These are phyloP conservation scores for Bidens hawaiensis DNA, from an alignment of 140 eudicot species.

Conservation along the genomic window DNA sequence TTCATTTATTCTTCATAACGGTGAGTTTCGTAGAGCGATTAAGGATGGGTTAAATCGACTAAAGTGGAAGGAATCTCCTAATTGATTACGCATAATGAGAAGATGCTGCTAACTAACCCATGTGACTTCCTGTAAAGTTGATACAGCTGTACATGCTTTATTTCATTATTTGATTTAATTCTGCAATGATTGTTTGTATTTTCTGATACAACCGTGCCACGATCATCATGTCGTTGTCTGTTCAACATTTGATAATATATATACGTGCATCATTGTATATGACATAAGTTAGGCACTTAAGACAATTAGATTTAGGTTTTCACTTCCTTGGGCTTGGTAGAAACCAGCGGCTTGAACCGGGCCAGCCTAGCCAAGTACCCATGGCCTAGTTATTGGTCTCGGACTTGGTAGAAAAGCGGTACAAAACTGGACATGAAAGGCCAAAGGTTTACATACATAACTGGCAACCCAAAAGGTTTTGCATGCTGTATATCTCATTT, in stretches of 20 bases:
- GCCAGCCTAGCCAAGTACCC: neutral
- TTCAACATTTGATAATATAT: neutral
- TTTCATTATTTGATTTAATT: neutral
- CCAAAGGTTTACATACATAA: neutral
- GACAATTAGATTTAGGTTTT: neutral
- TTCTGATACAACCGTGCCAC: neutral
- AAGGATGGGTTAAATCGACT: conserved; percentile 78
- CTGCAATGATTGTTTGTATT: neutral
- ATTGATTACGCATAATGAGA: neutral
- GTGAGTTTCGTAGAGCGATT: conserved; percentile 76
- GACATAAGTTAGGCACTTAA: neutral
- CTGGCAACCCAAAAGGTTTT: no score
- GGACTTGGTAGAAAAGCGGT: neutral
- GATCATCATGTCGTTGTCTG: neutral
- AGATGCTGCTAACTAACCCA: conserved; percentile 3
- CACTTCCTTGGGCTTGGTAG: neutral
- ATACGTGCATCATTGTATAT: neutral
- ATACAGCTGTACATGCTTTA: conserved; percentile 16
- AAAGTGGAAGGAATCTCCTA: conserved; percentile 66
- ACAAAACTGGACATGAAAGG: neutral
- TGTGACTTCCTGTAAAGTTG: conserved; percentile 32
- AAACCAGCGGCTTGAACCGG: neutral
- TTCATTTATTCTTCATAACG: conserved; percentile 79
- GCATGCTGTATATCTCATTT: neutral
- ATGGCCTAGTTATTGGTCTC: neutral